Evolutionary conservation across 768 basidiomycete genomes (phyloP), one percentile per base, ranked within the genome.

Genomic region (Suillus paluster): DNA sequence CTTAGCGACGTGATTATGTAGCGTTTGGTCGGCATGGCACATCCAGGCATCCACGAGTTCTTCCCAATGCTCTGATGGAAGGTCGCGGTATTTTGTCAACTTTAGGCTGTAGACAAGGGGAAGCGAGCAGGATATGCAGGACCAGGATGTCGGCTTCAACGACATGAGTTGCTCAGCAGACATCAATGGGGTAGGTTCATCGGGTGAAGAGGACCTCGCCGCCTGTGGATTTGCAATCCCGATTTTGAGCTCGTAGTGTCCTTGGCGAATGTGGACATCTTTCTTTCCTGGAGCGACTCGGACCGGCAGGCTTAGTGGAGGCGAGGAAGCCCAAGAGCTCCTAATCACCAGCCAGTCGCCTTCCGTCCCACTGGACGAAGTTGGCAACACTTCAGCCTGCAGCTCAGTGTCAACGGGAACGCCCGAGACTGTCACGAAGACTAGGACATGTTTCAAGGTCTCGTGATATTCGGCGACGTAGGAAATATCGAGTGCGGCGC

Each of bases 41-140:
- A 99, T 95, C 97, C 97, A 99, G 8, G 95, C 91, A 64, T 98
- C 97, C 21, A 99, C 86, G 17, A 99, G 87, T 73, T 99, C 97
- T 64, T 94, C 90, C 97, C 97, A 99, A 68, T 99, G 91, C 71
- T 98, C 96, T 5, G 93, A 95, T 4, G 97, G 97, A 14, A 99
- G 79, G 71, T 97, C 95, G 42, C 88, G 85, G 74, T 92, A 99
- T 49, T 75, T 78, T 27, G 62, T 64, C 21, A 86, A 72, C 45
- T 75, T 78, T 6, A 84, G 74, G 0, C 82, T 76, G 41, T 89
- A 82, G 14, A 83, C 73, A 38, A 97, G 76, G 12, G 90, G 88
- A 11, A 93, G 78, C 4, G 91, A 89, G 70, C 95, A 97, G 2
- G 88, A 89, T 3, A 89, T 79, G 69, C 95, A 97, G 15, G 85